Base-by-base conservation (phyloP, 352 stramenopile species). In the Plasmopara viticola region DNA sequence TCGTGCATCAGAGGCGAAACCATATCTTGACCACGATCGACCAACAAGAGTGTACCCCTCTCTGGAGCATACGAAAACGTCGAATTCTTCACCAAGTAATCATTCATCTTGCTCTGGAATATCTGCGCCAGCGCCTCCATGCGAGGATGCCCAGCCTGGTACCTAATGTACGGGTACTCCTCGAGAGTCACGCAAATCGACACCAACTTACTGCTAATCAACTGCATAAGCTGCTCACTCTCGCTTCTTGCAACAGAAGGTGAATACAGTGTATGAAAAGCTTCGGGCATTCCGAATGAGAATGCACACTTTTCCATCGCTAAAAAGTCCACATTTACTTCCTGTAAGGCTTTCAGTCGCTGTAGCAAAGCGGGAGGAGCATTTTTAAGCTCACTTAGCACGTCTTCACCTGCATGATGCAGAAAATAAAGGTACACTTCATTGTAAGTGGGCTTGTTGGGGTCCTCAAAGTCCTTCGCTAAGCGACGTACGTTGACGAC, bases 251-350 rank as follows among this genome's bases (percentile, higher is more conserved):
- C 72, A 9, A 70, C 59, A 4, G 61, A 56, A 3, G 81, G 83
- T 0, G 80, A 94, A 54, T 94, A 96, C 15, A 96, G 49, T 17
- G 74, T 64, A 57, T 86, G 75, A 51, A 95, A 84, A 1, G 80
- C 70, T 30, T 73, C 57, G n/a, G 59, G 60, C 72, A 98, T 94
- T 58, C 98, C 93, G 13, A 98, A 86, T 48, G 94, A 93, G 66
- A 98, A 98, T 0, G 87, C 81, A 44, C 93, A 87, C 45, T 93
- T 84, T 60, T 98, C 94, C 28, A 96, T 72, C 4, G 93, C 86
- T 44, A 99, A 70, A 68, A 98, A 99, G 69, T 99, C 90, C 6
- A 98, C 66, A 62, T 98, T 98, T 13, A 98, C 83, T 66, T 99
- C 96, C 30, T 94, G 80, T 5, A 99, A 80, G 12, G 83, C 88